Evolutionary conservation across 306 rosid genomes (phyloP).

Genomic region (Cicer chorassanicum): DNA sequence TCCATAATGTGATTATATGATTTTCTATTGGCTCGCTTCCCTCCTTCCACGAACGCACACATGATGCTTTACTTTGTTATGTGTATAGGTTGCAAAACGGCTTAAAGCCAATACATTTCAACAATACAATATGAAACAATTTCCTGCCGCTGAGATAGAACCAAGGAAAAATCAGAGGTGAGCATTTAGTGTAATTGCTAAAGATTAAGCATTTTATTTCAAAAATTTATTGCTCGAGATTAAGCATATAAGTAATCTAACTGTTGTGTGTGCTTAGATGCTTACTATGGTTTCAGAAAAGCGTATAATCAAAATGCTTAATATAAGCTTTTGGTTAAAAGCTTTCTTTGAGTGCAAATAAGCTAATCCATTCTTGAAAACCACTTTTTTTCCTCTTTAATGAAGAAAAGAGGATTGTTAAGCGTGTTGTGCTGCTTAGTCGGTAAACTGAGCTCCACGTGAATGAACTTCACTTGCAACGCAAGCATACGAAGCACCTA

Average conservation of each 20-base stretch:
- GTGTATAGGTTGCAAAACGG: constrained; percentile 65
- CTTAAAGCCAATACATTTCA: constrained; percentile 57
- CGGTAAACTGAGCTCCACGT: background rate
- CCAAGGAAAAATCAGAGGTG: constrained; percentile 67
- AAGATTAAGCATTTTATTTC: too few relatives aligned
- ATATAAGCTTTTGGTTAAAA: background rate
- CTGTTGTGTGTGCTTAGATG: background rate
- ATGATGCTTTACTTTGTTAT: constrained; percentile 39
- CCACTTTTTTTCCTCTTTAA: background rate
- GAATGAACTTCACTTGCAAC: background rate
- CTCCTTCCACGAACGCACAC: constrained; percentile 16
- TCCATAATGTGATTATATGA: constrained; percentile 31
- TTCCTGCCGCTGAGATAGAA: constrained; percentile 54
- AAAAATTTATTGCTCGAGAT: background rate
- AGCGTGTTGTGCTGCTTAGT: background rate
- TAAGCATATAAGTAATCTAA: constrained; percentile 1
- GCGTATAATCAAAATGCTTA: background rate
- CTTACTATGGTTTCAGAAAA: constrained; percentile 21
- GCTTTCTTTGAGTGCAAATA: constrained; percentile 1
- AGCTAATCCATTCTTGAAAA: background rate
- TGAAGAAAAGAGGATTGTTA: background rate
- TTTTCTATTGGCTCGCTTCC: constrained; percentile 24
- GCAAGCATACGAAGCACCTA: background rate
- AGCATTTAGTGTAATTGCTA: constrained; percentile 18
- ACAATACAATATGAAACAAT: constrained; percentile 51